These are phyloP conservation scores for Scheffersomyces parashehatae DNA, from an alignment of 1,139 yeast species.

Conservation along the genomic window DNA sequence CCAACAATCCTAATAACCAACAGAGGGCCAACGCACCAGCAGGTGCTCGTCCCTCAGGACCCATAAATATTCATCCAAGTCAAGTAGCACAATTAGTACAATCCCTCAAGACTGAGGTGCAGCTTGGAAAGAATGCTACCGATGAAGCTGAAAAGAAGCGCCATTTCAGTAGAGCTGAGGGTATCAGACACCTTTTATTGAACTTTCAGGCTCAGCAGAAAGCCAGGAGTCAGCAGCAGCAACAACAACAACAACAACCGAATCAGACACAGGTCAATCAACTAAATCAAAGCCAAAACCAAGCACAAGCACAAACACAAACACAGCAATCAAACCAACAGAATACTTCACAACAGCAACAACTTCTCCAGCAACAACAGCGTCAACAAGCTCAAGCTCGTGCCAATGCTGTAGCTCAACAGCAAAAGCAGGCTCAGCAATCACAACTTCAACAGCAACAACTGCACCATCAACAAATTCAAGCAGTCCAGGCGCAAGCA, in stretches of 20 bases:
- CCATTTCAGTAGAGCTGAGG: conserved; percentile 67
- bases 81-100: conserved; percentile 65
- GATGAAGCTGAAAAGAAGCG: conserved; percentile 61
- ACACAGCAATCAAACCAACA: conserved; percentile 3
- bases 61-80: conserved; percentile 45
- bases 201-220: conserved; percentile 44
- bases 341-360: conserved; percentile 3
- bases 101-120: conserved; percentile 60
- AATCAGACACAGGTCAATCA: conserved; percentile 3
- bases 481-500: conserved; percentile 4
- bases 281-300: conserved; percentile 1
- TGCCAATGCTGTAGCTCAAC: conserved; percentile 1
- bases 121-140: conserved; percentile 56
- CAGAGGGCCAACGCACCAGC: too few species aligned
- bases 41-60: conserved; percentile 9
- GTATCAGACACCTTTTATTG: conserved; percentile 52
- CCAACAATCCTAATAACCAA: too few species aligned
- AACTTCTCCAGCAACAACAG: conserved; percentile 5
- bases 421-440: conserved; percentile 4
- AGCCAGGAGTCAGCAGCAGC: conserved; percentile 17
- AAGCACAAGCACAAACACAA: conserved; percentile 1
- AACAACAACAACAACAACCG: conserved; percentile 5
- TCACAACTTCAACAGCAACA: conserved; percentile 2
- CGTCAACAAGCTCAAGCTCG: conserved; percentile 4
- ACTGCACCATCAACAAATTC: conserved; percentile 4